Conservation (phyloP, 306 rosid genomes). For the Cucumis melo region DNA sequence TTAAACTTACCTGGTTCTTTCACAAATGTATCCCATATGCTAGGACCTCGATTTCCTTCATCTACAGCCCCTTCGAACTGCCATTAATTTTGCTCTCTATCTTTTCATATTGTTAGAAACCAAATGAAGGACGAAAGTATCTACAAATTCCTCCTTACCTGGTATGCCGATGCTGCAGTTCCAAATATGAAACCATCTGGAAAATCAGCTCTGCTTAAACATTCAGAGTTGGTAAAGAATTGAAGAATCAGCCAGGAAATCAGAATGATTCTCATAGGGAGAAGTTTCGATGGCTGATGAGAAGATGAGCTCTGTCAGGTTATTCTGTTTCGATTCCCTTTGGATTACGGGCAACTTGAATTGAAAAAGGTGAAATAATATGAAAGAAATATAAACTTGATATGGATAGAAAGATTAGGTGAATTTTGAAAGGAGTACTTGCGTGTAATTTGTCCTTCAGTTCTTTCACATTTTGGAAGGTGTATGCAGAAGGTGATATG, state of each 20-base stretch:
- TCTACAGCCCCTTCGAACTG: constrained; percentile 82
- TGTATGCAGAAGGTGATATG: background rate
- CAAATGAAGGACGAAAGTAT: background rate
- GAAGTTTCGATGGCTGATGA: background rate
- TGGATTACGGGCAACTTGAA: background rate
- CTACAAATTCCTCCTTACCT: constrained; percentile 32
- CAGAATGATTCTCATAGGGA: constrained; percentile 31
- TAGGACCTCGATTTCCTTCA: constrained; percentile 86
- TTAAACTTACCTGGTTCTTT: constrained; percentile 43
- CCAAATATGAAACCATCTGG: constrained; percentile 79
- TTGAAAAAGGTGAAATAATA: constrained; percentile 15
- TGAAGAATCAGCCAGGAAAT: constrained; percentile 16
- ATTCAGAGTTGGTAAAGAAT: constrained; percentile 24
- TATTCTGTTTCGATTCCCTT: background rate
- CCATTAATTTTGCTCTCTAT: background rate
- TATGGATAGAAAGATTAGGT: background rate
- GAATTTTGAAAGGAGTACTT: background rate
- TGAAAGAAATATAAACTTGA: constrained; percentile 13
- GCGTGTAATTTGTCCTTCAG: background rate
- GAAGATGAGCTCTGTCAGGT: constrained; percentile 2
- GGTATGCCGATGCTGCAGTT: constrained; percentile 92
- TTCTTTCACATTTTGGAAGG: background rate
- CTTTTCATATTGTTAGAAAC: background rate
- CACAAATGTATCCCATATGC: constrained; percentile 79
- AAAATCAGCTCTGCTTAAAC: constrained; percentile 65